Evolutionary conservation across 2,329 filamentous ascomycete species (phyloP).

Genomic region (Penicillium aurantiogriseum): DNA sequence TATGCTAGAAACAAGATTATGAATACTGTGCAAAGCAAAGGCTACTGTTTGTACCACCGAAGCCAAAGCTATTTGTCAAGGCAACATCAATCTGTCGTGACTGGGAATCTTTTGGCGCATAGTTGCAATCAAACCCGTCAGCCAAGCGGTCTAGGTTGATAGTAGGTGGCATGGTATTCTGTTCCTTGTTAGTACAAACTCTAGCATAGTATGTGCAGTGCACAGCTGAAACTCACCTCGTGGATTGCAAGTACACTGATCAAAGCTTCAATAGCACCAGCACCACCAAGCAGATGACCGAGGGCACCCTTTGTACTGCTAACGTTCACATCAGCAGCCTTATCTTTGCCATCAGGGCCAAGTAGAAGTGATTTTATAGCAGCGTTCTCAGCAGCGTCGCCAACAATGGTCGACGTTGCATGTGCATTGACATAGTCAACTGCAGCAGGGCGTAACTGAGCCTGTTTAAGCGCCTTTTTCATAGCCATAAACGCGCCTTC

Average conservation of each 20-base stretch:
- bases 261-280: conserved; percentile 85
- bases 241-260: conserved; percentile 78
- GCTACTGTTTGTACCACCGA: conserved; percentile 92
- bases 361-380: conserved; percentile 78
- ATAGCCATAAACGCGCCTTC: conserved; percentile 80
- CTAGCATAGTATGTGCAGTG: not conserved
- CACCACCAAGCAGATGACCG: conserved; percentile 86
- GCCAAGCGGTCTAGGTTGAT: conserved; percentile 72
- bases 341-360: conserved; percentile 64
- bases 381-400: conserved; percentile 81
- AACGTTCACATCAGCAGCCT: conserved; percentile 68
- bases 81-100: conserved; percentile 68
- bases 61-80: conserved; percentile 94
- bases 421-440: conserved; percentile 96
- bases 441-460: conserved; percentile 63
- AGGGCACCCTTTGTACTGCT: conserved; percentile 94
- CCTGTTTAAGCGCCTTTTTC: conserved; percentile 75
- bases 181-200: conserved; percentile 1
- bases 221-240: conserved; percentile 57
- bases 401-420: conserved; percentile 81
- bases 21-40: conserved; percentile 63
- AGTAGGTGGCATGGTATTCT: conserved; percentile 82
- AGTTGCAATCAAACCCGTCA: conserved; percentile 74
- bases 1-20: conserved; percentile 8
- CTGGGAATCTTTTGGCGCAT: conserved; percentile 72